Percentiles rank a stretch among this genome's conserved stretches.
Evolutionary conservation across 495 filamentous ascomycete species (phyloP).

Genomic region (Aspergillus incahuasiensis): DNA sequence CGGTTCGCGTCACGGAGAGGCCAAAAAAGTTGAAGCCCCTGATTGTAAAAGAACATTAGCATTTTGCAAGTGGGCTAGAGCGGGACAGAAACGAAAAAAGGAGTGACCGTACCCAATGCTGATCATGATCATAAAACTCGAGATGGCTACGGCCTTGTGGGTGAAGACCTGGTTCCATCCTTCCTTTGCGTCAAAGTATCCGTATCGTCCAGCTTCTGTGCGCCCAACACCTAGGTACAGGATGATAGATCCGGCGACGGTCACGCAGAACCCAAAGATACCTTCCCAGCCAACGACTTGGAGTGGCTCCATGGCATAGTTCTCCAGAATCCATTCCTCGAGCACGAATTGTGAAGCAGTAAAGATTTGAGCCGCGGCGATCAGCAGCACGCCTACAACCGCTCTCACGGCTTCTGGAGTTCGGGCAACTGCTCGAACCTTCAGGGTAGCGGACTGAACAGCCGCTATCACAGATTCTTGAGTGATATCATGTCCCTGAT

Average conservation of each 20-base stretch:
- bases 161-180: slow-evolving; percentile 72
- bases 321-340: slow-evolving; percentile 90
- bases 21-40: slow-evolving; percentile 99
- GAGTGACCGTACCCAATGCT: slow-evolving; percentile 73
- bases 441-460: slow-evolving; percentile 20
- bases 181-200: slow-evolving; percentile 85
- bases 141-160: slow-evolving; percentile 64
- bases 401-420: slow-evolving; percentile 63
- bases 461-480: slow-evolving; percentile 31
- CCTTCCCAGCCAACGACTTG: slow-evolving; percentile 96
- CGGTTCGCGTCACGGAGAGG: slow-evolving; percentile 79
- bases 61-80: slow-evolving; percentile 5
- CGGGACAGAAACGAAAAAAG: background rate
- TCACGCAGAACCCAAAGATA: slow-evolving; percentile 83
- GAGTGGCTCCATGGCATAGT: slow-evolving; percentile 82
- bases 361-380: slow-evolving; percentile 92
- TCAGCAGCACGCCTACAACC: slow-evolving; percentile 77
- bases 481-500: slow-evolving; percentile 43
- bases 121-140: slow-evolving; percentile 88
- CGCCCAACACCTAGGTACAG: slow-evolving; percentile 71
- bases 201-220: slow-evolving; percentile 67
- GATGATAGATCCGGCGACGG: slow-evolving; percentile 71
- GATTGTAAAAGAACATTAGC: slow-evolving; percentile 8
- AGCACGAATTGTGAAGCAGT: slow-evolving; percentile 94
- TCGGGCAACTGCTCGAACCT: slow-evolving; percentile 28